A percentile compares a stretch with the other conserved stretches of the same genome.
These are phyloP conservation scores for Huntiella bhutanensis DNA, from an alignment of 2,329 filamentous ascomycete genomes.

Conservation along the genomic window DNA sequence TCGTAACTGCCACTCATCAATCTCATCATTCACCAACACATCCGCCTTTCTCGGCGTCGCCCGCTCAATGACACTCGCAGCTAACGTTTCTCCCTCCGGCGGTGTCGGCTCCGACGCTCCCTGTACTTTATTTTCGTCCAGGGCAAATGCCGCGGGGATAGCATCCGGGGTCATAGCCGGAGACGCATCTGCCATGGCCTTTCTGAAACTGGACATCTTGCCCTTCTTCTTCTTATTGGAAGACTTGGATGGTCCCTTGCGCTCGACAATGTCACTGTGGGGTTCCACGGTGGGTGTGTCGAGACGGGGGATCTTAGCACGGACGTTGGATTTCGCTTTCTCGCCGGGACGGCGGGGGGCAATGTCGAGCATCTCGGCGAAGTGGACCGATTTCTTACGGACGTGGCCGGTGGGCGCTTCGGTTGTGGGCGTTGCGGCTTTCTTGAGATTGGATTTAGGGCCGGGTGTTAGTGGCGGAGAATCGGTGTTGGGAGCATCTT, in stretches of 20 bases:
- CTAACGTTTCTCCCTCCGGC: conserved; percentile 32
- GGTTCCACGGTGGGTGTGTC: conserved; percentile 23
- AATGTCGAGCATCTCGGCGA: conserved; percentile 56
- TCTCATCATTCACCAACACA: conserved; percentile 12
- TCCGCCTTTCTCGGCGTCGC: conserved; percentile 17
- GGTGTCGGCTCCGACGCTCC: conserved; percentile 25
- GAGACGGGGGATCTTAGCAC: conserved; percentile 11
- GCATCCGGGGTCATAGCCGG: conserved; percentile 9
- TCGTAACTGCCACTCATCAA: conserved; percentile 44
- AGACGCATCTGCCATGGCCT: conserved; percentile 16
- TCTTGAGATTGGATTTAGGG: conserved; percentile 16
- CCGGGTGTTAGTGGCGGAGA: not conserved
- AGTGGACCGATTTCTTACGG: conserved; percentile 57
- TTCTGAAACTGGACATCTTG: conserved; percentile 34
- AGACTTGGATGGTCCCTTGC: conserved; percentile 15
- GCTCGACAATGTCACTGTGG: conserved; percentile 34
- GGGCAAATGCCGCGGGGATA: conserved; percentile 6
- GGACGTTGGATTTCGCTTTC: conserved; percentile 4
- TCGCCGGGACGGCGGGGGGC: conserved; percentile 23
- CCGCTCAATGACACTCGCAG: conserved; percentile 39
- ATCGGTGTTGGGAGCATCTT: not conserved
- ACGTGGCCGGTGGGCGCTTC: conserved; percentile 5
- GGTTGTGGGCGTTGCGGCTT: conserved; percentile 13
- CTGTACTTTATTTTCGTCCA: conserved; percentile 12
- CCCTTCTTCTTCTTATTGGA: conserved; percentile 12